Base-by-base conservation (phyloP, 2,329 filamentous ascomycete species). In the Alternaria hordeiaustralica region DNA sequence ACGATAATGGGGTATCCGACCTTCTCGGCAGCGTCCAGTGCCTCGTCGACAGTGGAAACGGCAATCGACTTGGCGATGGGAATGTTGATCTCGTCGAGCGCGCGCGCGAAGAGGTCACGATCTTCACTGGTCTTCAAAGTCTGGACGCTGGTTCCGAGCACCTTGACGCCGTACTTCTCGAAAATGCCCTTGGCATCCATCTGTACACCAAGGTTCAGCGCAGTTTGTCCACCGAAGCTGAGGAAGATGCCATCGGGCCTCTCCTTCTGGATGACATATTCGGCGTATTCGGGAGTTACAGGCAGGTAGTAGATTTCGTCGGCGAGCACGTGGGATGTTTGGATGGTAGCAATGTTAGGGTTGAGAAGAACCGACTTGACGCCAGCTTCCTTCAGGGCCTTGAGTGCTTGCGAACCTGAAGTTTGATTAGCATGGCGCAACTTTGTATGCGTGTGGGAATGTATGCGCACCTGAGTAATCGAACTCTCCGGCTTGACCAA, bases 261-360 rank as follows among this genome's bases (percentile, higher is more conserved):
- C 84, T 98, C 96, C 77, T 92, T 91, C 85, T 98, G 94, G 80
- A 99, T 98, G 66, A 99, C 95, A 82, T 98, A 95, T 76, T 92
- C 92, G 78, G 97, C 94, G 83, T 98, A 99, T 87, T 98, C 95
- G 69, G 95, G 92, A 18, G 96, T 99, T 75, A 99, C 94, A 60
- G 96, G 96, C 41, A 98, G 90, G 83, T 97, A 98, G 87, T 98
- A 98, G 77, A 98, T 92, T 84, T 98, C 94, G 79, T 98, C 95
- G 77, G 94, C 94, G 79, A 98, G 91, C 76, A 91, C 90, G 86
- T 98, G 95, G 81, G 96, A 94, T 74, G 95, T 98, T 84, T 98
- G 95, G 78, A 98, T 98, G 62, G 96, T 98, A 64, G 95, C 95
- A 80, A 98, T 98, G 81, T 98, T 98, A 75, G 95, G 95, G 84